Percentiles rank a stretch among this genome's conserved stretches.
Evolutionary conservation across 2,329 filamentous ascomycete species (phyloP).

Genomic region (Phaeomoniella chlamydospora): DNA sequence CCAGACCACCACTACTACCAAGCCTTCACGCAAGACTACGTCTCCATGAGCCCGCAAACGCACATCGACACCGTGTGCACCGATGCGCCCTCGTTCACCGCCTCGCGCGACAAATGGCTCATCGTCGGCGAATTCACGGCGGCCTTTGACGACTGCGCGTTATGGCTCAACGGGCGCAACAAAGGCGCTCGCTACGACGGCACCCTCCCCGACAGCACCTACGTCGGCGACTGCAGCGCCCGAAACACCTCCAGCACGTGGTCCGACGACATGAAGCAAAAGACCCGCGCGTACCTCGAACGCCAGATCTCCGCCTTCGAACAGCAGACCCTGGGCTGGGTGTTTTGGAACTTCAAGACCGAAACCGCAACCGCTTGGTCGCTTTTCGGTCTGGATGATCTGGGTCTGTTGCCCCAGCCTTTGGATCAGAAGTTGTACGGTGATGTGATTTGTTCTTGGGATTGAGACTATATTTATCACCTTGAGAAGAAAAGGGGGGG

Average conservation of each 20-base stretch:
- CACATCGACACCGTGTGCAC: constrained; percentile 44
- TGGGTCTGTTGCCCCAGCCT: constrained; percentile 33
- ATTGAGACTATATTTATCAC: too few relatives aligned
- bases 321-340: constrained; percentile 23
- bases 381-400: constrained; percentile 25
- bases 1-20: constrained; percentile 56
- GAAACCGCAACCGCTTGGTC: constrained; percentile 34
- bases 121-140: constrained; percentile 56
- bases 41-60: constrained; percentile 33
- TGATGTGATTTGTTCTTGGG: constrained; percentile 17
- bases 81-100: constrained; percentile 31
- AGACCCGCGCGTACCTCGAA: constrained; percentile 28
- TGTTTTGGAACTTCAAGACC: constrained; percentile 37
- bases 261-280: constrained; percentile 19
- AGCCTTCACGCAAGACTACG: constrained; percentile 39
- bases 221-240: constrained; percentile 39
- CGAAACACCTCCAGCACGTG: constrained; percentile 36
- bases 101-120: constrained; percentile 47
- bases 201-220: constrained; percentile 29
- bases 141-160: constrained; percentile 47
- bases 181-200: constrained; percentile 46
- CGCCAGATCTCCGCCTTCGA: constrained; percentile 31
- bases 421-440: constrained; percentile 10
- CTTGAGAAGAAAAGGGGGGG: too few relatives aligned
- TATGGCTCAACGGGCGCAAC: constrained; percentile 39